phyloP scores from a whole-genome alignment of 1,284 basidiomycete species.

The Erythrobasidium hasegawianum region DNA sequence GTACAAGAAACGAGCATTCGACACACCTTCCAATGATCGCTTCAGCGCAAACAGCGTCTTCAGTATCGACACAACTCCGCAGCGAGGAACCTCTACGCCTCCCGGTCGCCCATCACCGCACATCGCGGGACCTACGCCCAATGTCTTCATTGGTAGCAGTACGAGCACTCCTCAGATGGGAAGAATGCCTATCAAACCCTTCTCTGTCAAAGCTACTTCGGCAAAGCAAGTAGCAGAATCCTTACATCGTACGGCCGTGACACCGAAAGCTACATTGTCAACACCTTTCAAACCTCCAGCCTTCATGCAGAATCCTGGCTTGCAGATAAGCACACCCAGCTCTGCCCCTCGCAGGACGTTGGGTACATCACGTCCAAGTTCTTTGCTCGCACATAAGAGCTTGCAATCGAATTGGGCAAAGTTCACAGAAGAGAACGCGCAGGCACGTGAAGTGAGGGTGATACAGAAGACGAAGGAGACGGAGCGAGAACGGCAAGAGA shows the following conservation, averaged over 20 bases:
- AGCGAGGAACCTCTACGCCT: too few relatives aligned
- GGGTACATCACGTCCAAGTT: conserved; percentile 23
- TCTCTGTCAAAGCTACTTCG: too few relatives aligned
- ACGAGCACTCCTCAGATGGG: too few relatives aligned
- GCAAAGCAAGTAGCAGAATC: not conserved
- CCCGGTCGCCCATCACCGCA: too few relatives aligned
- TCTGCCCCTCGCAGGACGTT: not conserved
- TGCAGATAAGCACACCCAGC: not conserved
- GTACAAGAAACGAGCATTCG: too few relatives aligned
- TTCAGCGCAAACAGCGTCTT: too few relatives aligned
- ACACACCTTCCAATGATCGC: too few relatives aligned
- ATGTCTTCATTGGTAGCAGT: too few relatives aligned
- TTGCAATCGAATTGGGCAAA: conserved; percentile 19
- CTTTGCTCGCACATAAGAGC: conserved; percentile 4
- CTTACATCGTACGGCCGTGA: not conserved
- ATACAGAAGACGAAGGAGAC: not conserved
- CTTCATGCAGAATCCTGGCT: conserved; percentile 12
- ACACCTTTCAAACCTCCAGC: conserved; percentile 28
- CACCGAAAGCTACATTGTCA: conserved; percentile 2
- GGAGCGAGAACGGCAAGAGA: conserved; percentile 3
- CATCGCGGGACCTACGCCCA: too few relatives aligned
- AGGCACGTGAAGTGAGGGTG: not conserved
- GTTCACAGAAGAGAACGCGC: conserved; percentile 11
- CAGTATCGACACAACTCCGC: too few relatives aligned
- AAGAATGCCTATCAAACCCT: too few relatives aligned